phyloP scores from a whole-genome alignment of 2,329 filamentous ascomycete genomes.

The Lecanicillium sp. region DNA sequence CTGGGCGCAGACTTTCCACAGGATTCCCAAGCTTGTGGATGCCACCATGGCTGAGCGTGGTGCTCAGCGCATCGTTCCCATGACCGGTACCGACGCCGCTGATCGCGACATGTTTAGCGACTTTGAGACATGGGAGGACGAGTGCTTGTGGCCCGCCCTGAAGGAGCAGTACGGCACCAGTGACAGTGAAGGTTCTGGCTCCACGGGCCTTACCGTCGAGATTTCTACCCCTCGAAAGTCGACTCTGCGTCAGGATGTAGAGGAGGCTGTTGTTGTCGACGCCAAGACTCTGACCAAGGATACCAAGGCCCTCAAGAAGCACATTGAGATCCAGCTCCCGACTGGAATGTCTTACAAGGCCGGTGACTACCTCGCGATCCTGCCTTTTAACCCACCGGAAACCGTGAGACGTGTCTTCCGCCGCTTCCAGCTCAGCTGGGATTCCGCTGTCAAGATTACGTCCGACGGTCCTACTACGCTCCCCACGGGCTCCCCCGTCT shows the following conservation, averaged over 20 bases:
- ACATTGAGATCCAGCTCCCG: conserved; percentile 63
- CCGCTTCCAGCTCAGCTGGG: conserved; percentile 62
- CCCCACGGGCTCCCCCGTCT: conserved; percentile 50
- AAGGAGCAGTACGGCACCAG: conserved; percentile 37
- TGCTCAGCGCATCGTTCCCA: conserved; percentile 30
- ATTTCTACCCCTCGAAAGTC: conserved; percentile 49
- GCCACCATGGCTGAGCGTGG: conserved; percentile 37
- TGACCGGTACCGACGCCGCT: conserved; percentile 55
- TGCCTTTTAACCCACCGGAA: conserved; percentile 62
- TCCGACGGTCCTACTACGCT: conserved; percentile 46
- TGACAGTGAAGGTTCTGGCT: conserved; percentile 8
- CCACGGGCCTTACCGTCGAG: conserved; percentile 35
- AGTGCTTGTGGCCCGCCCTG: conserved; percentile 44
- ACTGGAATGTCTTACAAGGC: conserved; percentile 59
- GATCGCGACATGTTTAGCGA: conserved; percentile 61
- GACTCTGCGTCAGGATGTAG: conserved; percentile 56
- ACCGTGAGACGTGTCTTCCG: conserved; percentile 58
- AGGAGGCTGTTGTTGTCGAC: conserved; percentile 53
- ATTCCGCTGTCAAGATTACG: conserved; percentile 57
- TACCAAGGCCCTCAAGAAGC: conserved; percentile 51
- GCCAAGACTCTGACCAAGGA: conserved; percentile 43
- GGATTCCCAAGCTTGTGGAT: conserved; percentile 59
- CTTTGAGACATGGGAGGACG: conserved; percentile 62
- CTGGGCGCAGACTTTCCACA: conserved; percentile 59
- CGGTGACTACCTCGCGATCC: conserved; percentile 70